These are phyloP conservation scores for Apiosordaria backusii DNA, from an alignment of 495 filamentous ascomycete species.

Conservation along the genomic window DNA sequence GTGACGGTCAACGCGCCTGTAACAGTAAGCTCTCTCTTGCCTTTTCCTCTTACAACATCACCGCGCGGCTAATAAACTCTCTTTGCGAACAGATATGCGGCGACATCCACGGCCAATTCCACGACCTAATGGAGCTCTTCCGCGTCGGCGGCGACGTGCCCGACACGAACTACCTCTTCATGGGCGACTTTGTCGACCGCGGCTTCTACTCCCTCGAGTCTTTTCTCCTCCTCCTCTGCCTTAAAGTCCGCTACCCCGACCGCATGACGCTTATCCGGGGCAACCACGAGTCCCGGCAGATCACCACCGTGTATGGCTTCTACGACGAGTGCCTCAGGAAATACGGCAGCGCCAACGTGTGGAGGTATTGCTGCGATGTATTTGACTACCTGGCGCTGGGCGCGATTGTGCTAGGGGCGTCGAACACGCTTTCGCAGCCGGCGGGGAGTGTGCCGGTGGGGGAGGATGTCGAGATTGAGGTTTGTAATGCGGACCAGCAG, in stretches of 20 bases:
- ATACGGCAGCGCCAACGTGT: conserved; percentile 96
- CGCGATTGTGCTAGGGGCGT: conserved; percentile 87
- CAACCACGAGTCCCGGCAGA: conserved; percentile 96
- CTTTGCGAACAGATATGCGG: conserved; percentile 70
- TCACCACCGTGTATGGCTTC: conserved; percentile 97
- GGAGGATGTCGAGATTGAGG: conserved; percentile 85
- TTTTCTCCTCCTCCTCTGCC: conserved; percentile 87
- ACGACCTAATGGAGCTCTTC: conserved; percentile 98
- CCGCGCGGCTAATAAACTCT: neutral
- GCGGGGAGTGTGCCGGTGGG: conserved; percentile 48
- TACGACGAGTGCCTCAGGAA: conserved; percentile 98
- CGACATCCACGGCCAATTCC: conserved; percentile 98
- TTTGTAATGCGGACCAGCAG: conserved; percentile 75
- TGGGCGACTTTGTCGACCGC: conserved; percentile 98
- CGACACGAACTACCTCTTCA: conserved; percentile 98
- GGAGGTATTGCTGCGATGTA: conserved; percentile 97
- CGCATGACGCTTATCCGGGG: conserved; percentile 96
- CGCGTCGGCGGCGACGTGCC: conserved; percentile 92
- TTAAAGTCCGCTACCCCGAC: conserved; percentile 97
- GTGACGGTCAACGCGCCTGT: conserved; percentile 94
- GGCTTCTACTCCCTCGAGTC: conserved; percentile 98
- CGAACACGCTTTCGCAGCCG: conserved; percentile 58
- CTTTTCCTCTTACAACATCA: neutral
- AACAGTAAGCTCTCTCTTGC: conserved; percentile 52
- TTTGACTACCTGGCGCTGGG: conserved; percentile 97